Evolutionary conservation across 306 rosid genomes (phyloP), one percentile per base, ranked within the genome.

Genomic region (Malus orientalis): DNA sequence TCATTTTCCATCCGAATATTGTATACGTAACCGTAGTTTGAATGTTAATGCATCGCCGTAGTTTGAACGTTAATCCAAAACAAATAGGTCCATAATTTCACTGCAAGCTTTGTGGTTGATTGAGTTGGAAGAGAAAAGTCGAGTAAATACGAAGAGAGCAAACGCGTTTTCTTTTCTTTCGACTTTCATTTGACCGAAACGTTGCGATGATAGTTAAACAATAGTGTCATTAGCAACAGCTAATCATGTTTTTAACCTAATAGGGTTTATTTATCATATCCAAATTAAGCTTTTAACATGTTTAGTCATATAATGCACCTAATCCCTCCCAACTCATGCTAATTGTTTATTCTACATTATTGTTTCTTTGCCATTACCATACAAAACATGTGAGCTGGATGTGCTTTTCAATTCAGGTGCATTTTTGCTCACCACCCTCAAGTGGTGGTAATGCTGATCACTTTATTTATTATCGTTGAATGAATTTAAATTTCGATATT

Each of bases 31-130:
- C 42, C 42, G 10, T 38, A 1, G 42, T 36, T 36, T 36, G 40
- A 36, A 36, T 36, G 53, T 19, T 23, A 6, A 25, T 29, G 6
- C 61, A 19, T 10, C 20, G 2, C 22, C 27, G 18, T 30, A 2
- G 5, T 70, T 53, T 27, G 16, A 53, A 30, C 74, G 74, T 70
- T 53, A 54, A 42, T 16, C 27, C 6, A 23, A 60, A 51, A 18
- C 30, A 20, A 66, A 30, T 47, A 4, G 53, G 22, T 44, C 79
- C 83, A 80, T 80, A 19, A 79, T 33, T 33, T 70, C 4, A 59
- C 58, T 59, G 19, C 66, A 67, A 33, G 60, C 61, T 30, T 78
- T 49, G 10, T 76, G 32, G 19, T 5, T 20, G 47, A 78, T 54
- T 55, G 59, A 54, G 74, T 57, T 36, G 38, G 33, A 55, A 57